Evolutionary conservation across 164 flowering plant species (phyloP), one percentile per base, ranked within the genome.

Genomic region (Magnolia kwangsiensis): DNA sequence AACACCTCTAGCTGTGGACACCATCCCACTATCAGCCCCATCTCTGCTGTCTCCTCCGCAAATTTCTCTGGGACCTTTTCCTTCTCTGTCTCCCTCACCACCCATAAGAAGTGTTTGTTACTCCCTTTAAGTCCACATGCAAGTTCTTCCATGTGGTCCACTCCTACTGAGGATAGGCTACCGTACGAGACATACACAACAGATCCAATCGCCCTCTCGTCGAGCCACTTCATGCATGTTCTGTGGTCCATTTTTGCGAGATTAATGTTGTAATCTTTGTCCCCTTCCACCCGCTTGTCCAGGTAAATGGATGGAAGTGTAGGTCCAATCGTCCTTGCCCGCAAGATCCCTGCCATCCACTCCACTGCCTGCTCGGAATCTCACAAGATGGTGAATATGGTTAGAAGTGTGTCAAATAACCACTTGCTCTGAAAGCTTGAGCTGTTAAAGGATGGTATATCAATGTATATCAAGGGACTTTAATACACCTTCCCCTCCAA

Each of bases 181-280:
- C 87, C 87, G 51, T 83, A 85, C 0, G 87, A 79, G 2, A 79
- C 81, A 70, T 83, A 85, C 6, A 81, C 71, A 0, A 85, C 87
- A 1, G 85, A 85, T 0, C 72, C 75, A 7, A 2, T 18, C 7
- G 63, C 50, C 77, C 73, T 81, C 0, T 29, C 7, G 45, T 79
- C 71, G 0, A 84, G 81, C 87, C 85, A 84, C 1, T 78, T 67
- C 51, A 79, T 74, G 84, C 80, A 84, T n/a, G 45, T 61, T 24
- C 20, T 37, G 6, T 63, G 1, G 2, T 77, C 45, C 0, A 80
- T 61, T 51, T 79, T 79, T 51, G 66, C 83, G 4, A 81, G 74
- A 20, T 77, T 64, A 29, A 81, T 50, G 9, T 84, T 86, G 51
- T 80, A 83, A 8, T 78, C 79, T 37, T 72, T 68, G 61, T 85